Conservation (phyloP, 257 asterid genomes). For the Nicotiana paniculata region DNA sequence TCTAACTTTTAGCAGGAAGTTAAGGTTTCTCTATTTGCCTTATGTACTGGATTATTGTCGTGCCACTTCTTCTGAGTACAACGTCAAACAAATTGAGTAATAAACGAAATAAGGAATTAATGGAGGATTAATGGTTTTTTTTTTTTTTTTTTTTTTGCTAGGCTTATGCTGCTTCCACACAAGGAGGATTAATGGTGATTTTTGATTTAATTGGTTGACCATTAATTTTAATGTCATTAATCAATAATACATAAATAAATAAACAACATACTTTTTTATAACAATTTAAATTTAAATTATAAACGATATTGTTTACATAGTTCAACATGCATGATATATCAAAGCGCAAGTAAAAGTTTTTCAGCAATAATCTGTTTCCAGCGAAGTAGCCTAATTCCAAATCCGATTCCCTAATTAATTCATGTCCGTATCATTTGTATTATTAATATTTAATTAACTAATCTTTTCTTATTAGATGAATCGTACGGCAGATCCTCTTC, state of each 20-base stretch:
- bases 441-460: neutral
- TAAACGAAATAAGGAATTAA: too few species aligned
- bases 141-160: neutral
- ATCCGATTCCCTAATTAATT: neutral
- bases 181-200: neutral
- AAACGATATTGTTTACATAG: neutral
- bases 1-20: too few species aligned
- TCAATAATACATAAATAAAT: neutral
- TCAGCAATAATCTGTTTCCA: neutral
- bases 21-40: too few species aligned
- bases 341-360: neutral
- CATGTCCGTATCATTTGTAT: neutral
- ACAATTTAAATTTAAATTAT: neutral
- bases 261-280: neutral
- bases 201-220: neutral
- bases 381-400: neutral
- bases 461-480: neutral
- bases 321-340: neutral
- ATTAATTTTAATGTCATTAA: neutral
- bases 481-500: constrained; percentile 2
- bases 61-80: too few species aligned
- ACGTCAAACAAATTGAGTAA: too few species aligned
- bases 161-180: neutral
- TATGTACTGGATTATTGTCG: too few species aligned
- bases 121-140: too few species aligned